Percentiles rank a stretch among this genome's conserved stretches.
Evolutionary conservation across 495 filamentous ascomycete species (phyloP).

Genomic region (Aspergillus ostianus): DNA sequence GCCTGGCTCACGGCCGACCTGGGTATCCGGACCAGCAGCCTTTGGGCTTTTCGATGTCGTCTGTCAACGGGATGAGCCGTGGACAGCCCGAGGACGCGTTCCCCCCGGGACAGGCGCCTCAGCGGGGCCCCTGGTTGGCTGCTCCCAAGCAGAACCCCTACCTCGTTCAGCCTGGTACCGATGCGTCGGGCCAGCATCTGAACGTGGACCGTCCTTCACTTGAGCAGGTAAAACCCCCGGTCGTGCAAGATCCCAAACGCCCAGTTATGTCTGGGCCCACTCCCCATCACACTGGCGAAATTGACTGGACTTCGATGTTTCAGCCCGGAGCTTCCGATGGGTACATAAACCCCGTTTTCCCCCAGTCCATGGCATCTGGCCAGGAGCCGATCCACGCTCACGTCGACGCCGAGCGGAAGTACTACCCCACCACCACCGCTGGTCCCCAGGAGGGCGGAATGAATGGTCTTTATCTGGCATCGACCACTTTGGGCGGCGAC

Average conservation of each 20-base stretch:
- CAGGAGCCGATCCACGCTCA: conserved; percentile 47
- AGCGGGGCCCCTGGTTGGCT: conserved; percentile 46
- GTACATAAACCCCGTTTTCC: conserved; percentile 59
- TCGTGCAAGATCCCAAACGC: conserved; percentile 42
- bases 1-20: conserved; percentile 39
- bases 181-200: conserved; percentile 44
- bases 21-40: conserved; percentile 45
- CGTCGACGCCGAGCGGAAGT: conserved; percentile 47
- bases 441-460: conserved; percentile 43
- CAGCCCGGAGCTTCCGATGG: conserved; percentile 62
- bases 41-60: conserved; percentile 45
- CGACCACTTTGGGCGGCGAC: conserved; percentile 46
- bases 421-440: conserved; percentile 43
- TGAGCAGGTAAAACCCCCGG: conserved; percentile 51
- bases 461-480: conserved; percentile 48
- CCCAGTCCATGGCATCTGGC: conserved; percentile 49
- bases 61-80: conserved; percentile 49
- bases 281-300: conserved; percentile 40
- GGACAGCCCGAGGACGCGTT: conserved; percentile 41
- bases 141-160: conserved; percentile 50
- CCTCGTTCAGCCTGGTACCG: conserved; percentile 43
- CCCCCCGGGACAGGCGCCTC: conserved; percentile 36
- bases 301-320: conserved; percentile 74
- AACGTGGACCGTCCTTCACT: conserved; percentile 47
- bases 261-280: conserved; percentile 44